Evolutionary conservation across 2,329 filamentous ascomycete genomes (phyloP).

Genomic region (Alternaria solani): DNA sequence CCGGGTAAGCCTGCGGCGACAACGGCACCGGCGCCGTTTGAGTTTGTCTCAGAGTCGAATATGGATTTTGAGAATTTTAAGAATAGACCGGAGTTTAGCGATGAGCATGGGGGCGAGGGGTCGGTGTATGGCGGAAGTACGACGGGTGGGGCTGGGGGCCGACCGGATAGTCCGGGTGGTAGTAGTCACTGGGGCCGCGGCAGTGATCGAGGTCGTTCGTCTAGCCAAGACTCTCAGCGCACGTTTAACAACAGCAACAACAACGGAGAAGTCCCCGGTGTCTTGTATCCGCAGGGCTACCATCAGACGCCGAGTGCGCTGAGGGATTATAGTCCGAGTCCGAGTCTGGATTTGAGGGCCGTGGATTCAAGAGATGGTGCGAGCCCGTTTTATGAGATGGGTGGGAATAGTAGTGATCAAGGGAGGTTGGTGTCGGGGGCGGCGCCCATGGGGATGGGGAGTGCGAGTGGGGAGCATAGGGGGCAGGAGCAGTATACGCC

Average conservation of each 20-base stretch:
- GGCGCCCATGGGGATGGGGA: conserved; percentile 44
- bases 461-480: not conserved
- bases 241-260: conserved; percentile 34
- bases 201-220: conserved; percentile 33
- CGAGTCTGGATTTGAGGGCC: conserved; percentile 32
- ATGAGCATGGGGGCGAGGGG: conserved; percentile 81
- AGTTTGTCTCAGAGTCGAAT: conserved; percentile 84
- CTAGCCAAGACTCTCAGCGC: conserved; percentile 38
- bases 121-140: conserved; percentile 64
- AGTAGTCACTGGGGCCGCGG: conserved; percentile 36
- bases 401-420: conserved; percentile 21
- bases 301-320: conserved; percentile 55
- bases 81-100: conserved; percentile 84
- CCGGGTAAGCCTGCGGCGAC: conserved; percentile 63
- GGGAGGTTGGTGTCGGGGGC: conserved; percentile 37
- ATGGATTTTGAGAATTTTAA: conserved; percentile 95
- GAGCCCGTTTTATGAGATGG: conserved; percentile 24
- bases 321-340: conserved; percentile 54
- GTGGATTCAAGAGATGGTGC: conserved; percentile 34
- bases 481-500: conserved; percentile 30
- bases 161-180: conserved; percentile 68
- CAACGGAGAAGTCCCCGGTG: conserved; percentile 42
- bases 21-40: conserved; percentile 68
- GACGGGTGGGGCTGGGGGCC: conserved; percentile 50
- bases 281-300: conserved; percentile 58